These are phyloP conservation scores for Jatropha curcas DNA, from an alignment of 345 rosid species.

Conservation along the genomic window DNA sequence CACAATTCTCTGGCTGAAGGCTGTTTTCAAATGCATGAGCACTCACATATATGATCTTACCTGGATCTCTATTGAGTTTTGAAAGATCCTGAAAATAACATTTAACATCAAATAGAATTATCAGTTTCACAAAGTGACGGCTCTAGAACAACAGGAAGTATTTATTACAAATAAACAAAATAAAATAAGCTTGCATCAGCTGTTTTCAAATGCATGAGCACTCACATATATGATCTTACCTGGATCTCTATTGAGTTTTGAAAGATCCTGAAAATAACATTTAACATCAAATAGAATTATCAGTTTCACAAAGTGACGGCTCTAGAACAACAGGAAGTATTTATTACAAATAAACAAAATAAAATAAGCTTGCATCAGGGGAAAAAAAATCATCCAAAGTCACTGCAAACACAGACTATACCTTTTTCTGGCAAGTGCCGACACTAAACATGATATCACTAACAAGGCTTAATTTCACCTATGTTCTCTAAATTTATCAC, in stretches of 20 bases:
- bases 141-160: background rate
- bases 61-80: slow-evolving; percentile 92
- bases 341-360: too few relatives aligned
- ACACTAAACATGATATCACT: too few relatives aligned
- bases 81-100: slow-evolving; percentile 76
- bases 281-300: slow-evolving; percentile 5
- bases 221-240: slow-evolving; percentile 75
- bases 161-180: too few relatives aligned
- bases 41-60: slow-evolving; percentile 75
- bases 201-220: slow-evolving; percentile 70
- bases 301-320: background rate
- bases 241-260: slow-evolving; percentile 96
- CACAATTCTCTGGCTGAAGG: slow-evolving; percentile 90
- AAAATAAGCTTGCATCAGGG: background rate
- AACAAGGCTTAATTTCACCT: too few relatives aligned
- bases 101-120: slow-evolving; percentile 1
- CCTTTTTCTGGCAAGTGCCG: background rate
- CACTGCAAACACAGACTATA: background rate
- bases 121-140: background rate
- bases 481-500: too few relatives aligned
- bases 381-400: background rate
- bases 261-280: slow-evolving; percentile 69
- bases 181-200: too few relatives aligned
- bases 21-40: slow-evolving; percentile 72
- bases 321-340: background rate